Evolutionary conservation across 2,329 filamentous ascomycete species (phyloP).

Genomic region (Fusarium sp.): DNA sequence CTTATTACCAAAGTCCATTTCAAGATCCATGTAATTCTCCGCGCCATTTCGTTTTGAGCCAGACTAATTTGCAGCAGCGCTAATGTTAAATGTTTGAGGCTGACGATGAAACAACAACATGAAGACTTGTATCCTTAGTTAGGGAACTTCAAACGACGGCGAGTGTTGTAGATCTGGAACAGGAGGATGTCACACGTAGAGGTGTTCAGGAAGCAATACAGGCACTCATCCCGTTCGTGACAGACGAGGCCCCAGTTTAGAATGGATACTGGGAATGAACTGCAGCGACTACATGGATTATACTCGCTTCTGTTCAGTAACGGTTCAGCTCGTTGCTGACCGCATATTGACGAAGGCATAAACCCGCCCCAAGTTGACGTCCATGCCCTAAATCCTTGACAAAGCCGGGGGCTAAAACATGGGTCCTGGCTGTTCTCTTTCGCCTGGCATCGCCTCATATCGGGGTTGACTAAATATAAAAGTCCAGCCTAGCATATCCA

Average conservation of each 20-base stretch:
- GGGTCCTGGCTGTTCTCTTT: constrained; percentile 19
- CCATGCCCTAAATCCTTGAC: constrained; percentile 32
- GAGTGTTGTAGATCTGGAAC: neutral
- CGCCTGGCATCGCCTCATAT: constrained; percentile 20
- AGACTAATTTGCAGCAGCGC: constrained; percentile 17
- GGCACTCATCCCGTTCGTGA: neutral
- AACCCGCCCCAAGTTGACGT: constrained; percentile 21
- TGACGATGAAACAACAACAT: constrained; percentile 35
- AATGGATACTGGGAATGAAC: neutral
- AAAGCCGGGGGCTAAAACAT: constrained; percentile 17
- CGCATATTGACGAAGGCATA: constrained; percentile 38
- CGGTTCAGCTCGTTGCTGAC: constrained; percentile 37
- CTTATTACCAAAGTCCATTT: constrained; percentile 22
- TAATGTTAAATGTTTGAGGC: constrained; percentile 24
- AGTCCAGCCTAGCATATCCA: neutral
- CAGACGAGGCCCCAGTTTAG: neutral
- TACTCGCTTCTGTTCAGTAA: constrained; percentile 1
- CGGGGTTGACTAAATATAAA: constrained; percentile 14
- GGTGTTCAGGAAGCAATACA: neutral
- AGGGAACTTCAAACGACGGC: constrained; percentile 14
- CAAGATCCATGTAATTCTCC: constrained; percentile 54
- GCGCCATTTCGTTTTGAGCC: constrained; percentile 37
- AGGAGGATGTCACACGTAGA: neutral
- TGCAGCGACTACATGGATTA: constrained; percentile 9
- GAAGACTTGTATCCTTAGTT: constrained; percentile 13